These are phyloP conservation scores for Porcisia deanei DNA, from an alignment of 208 protist species.

Conservation along the genomic window DNA sequence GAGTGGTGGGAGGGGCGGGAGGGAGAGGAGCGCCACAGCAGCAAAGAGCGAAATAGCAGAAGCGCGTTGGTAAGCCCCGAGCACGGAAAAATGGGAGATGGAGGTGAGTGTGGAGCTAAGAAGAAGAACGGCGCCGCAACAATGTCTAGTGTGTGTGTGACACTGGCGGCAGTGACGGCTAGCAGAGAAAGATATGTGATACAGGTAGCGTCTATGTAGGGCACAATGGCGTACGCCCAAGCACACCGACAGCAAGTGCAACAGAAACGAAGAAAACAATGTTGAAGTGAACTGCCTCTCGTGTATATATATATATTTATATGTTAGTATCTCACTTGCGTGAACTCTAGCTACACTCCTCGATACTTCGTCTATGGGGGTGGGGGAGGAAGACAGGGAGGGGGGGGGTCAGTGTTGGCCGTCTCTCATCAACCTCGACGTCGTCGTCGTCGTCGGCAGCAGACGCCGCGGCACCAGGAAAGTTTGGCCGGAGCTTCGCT, in stretches of 20 bases:
- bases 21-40: too few relatives aligned
- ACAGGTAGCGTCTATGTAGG: constrained; percentile 3
- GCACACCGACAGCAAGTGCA: neutral
- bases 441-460: neutral
- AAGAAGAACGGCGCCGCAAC: too few relatives aligned
- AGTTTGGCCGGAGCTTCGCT: neutral
- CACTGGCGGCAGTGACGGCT: neutral
- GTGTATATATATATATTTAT: neutral
- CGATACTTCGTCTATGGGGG: neutral
- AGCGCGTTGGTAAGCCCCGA: too few relatives aligned
- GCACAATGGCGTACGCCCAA: neutral
- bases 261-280: neutral
- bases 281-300: neutral
- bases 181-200: neutral
- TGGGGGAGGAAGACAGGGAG: neutral
- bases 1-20: too few relatives aligned
- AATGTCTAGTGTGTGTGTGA: neutral
- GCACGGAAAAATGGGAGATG: too few relatives aligned
- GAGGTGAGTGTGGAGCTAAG: too few relatives aligned
- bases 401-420: neutral
- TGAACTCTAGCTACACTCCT: neutral
- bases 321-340: neutral
- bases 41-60: too few relatives aligned
- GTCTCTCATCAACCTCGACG: neutral
- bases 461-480: neutral